Evolutionary conservation across 2,329 filamentous ascomycete genomes (phyloP).

Genomic region (Drechslerella dactyloides): DNA sequence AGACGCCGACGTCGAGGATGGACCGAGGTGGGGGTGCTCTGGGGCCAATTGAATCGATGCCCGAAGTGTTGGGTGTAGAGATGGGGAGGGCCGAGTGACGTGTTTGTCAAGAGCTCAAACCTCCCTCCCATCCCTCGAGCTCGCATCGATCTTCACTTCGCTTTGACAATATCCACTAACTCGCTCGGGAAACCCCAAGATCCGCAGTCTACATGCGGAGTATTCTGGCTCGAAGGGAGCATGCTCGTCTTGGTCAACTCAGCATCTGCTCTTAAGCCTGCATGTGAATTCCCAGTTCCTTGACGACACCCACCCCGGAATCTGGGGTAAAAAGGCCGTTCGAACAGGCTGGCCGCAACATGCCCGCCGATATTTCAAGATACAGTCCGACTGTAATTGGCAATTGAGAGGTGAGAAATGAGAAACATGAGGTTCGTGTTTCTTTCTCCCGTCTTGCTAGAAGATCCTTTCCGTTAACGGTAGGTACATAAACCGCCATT

Average conservation of each 20-base stretch:
- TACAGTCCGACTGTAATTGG: neutral
- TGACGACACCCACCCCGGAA: conserved; percentile 30
- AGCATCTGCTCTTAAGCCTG: conserved; percentile 31
- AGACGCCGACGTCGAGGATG: neutral
- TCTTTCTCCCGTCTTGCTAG: neutral
- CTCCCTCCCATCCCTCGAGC: neutral
- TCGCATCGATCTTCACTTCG: neutral
- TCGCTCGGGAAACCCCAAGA: conserved; percentile 15
- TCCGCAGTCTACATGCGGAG: conserved; percentile 18
- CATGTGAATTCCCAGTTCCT: conserved; percentile 36
- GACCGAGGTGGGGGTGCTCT: neutral
- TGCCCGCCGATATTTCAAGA: neutral
- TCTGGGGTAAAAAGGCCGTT: conserved; percentile 49
- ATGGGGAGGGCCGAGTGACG: neutral
- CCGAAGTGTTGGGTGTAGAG: neutral
- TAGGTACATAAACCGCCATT: too few relatives aligned
- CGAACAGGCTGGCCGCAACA: neutral
- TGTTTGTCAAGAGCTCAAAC: neutral
- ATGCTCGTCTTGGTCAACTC: conserved; percentile 14
- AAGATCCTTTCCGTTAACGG: conserved; percentile 1
- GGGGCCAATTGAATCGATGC: conserved; percentile 4
- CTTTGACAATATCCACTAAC: conserved; percentile 15
- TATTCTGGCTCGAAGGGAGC: neutral
- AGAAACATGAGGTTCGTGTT: neutral
- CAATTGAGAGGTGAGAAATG: neutral